A percentile compares a stretch with the other conserved stretches of the same genome.
These are phyloP conservation scores for Camellia oleifera DNA, from an alignment of 179 eudicot genomes.

Conservation along the genomic window DNA sequence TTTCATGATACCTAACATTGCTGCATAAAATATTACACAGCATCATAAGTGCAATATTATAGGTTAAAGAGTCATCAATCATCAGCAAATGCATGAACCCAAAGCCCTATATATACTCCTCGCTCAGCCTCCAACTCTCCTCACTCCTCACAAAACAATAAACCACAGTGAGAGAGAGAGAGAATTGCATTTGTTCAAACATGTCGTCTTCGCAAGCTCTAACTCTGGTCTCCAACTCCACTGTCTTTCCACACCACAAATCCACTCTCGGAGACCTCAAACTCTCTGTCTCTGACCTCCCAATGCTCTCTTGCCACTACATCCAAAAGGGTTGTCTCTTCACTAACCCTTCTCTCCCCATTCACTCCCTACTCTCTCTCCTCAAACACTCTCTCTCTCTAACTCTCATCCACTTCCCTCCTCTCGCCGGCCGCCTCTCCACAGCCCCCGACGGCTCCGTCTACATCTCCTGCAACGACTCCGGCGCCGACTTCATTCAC, in stretches of 20 bases:
- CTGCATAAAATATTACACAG: too few relatives aligned
- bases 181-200: constrained; percentile 44
- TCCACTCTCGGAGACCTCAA: constrained; percentile 28
- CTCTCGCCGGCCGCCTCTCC: constrained; percentile 75
- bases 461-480: constrained; percentile 68
- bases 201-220: background rate
- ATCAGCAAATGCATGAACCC: constrained; percentile 9
- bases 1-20: too few relatives aligned
- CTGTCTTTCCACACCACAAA: constrained; percentile 25
- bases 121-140: background rate
- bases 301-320: constrained; percentile 94
- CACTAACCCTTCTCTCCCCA: constrained; percentile 35
- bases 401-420: constrained; percentile 71
- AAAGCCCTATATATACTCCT: background rate
- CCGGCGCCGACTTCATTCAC: constrained; percentile 62
- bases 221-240: constrained; percentile 32
- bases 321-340: constrained; percentile 86
- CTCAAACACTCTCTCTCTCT: constrained; percentile 45
- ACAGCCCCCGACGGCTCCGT: constrained; percentile 62
- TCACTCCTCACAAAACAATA: background rate
- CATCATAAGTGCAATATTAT: too few relatives aligned
- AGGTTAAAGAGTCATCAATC: background rate
- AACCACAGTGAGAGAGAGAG: too few relatives aligned
- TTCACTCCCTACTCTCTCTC: constrained; percentile 26
- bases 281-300: constrained; percentile 80